These are phyloP conservation scores for Anisogramma anomala DNA, from an alignment of 2,329 filamentous ascomycete genomes.

Conservation along the genomic window DNA sequence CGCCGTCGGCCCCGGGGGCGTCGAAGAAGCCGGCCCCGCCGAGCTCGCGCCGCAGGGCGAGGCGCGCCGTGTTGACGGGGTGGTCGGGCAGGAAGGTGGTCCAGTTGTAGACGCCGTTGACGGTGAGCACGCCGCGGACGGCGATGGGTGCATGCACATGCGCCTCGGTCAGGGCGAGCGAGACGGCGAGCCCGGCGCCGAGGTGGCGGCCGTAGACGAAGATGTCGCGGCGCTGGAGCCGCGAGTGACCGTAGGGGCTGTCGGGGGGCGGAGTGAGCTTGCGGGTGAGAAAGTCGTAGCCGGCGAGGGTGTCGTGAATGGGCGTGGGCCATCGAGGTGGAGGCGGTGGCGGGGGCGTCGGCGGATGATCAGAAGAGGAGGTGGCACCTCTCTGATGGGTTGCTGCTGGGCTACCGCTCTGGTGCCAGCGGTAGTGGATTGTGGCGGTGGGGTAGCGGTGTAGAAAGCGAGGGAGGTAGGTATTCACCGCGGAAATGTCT, in stretches of 20 bases:
- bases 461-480: slow-evolving; percentile 30
- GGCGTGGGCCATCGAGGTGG: slow-evolving; percentile 45
- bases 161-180: slow-evolving; percentile 46
- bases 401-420: neutral
- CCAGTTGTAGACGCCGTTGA: slow-evolving; percentile 56
- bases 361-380: slow-evolving; percentile 12
- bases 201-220: slow-evolving; percentile 47
- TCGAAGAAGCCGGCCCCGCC: slow-evolving; percentile 8
- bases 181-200: slow-evolving; percentile 44
- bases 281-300: slow-evolving; percentile 40
- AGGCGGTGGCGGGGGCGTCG: too few relatives aligned
- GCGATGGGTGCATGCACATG: slow-evolving; percentile 30
- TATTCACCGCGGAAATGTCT: slow-evolving; percentile 15
- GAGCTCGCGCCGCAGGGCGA: slow-evolving; percentile 15
- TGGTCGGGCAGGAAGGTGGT: slow-evolving; percentile 47
- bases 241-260: neutral
- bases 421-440: slow-evolving; percentile 50
- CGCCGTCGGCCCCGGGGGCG: slow-evolving; percentile 24
- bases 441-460: slow-evolving; percentile 35
- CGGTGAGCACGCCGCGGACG: slow-evolving; percentile 42
- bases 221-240: slow-evolving; percentile 26
- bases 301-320: slow-evolving; percentile 43
- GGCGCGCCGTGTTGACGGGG: slow-evolving; percentile 26
- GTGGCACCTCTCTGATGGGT: neutral
- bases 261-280: slow-evolving; percentile 29